These are phyloP conservation scores for Fusarium virguliforme DNA, from an alignment of 2,329 filamentous ascomycete genomes.

Conservation along the genomic window DNA sequence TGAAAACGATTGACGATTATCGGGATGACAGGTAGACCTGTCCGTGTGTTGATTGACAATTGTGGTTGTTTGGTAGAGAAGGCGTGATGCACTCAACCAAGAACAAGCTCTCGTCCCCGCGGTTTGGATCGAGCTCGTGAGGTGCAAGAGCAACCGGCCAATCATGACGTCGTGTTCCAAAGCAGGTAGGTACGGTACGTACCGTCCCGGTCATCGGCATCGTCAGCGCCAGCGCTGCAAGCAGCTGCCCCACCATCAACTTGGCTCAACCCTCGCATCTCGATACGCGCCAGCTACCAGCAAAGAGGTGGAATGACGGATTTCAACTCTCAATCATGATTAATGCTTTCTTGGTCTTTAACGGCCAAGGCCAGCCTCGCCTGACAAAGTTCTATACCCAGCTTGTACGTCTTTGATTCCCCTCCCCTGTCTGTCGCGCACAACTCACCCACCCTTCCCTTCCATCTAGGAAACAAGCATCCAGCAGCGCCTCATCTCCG, in stretches of 20 bases:
- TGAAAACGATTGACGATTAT: background rate
- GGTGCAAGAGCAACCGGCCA: conserved; percentile 34
- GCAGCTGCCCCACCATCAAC: conserved; percentile 45
- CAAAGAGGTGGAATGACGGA: conserved; percentile 42
- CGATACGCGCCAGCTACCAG: conserved; percentile 10
- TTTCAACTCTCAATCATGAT: conserved; percentile 77
- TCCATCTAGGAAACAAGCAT: conserved; percentile 88
- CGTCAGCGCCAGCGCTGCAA: conserved; percentile 26
- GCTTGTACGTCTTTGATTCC: conserved; percentile 70
- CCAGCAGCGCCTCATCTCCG: conserved; percentile 95
- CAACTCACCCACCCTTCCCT: conserved; percentile 20
- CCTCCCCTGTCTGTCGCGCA: conserved; percentile 4
- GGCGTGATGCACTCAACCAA: conserved; percentile 20
- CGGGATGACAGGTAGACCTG: background rate
- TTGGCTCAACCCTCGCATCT: conserved; percentile 17
- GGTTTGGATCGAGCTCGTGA: conserved; percentile 13
- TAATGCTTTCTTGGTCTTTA: conserved; percentile 98
- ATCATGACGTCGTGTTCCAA: conserved; percentile 22
- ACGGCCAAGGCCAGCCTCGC: conserved; percentile 95
- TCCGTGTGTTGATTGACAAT: conserved; percentile 30
- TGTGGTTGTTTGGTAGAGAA: conserved; percentile 21
- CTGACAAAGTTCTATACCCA: conserved; percentile 99
- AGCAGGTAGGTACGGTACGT: conserved; percentile 50
- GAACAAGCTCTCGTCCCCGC: conserved; percentile 6
- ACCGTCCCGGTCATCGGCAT: conserved; percentile 41